phyloP scores from a whole-genome alignment of 768 basidiomycete genomes.

The Lentinula boryana region DNA sequence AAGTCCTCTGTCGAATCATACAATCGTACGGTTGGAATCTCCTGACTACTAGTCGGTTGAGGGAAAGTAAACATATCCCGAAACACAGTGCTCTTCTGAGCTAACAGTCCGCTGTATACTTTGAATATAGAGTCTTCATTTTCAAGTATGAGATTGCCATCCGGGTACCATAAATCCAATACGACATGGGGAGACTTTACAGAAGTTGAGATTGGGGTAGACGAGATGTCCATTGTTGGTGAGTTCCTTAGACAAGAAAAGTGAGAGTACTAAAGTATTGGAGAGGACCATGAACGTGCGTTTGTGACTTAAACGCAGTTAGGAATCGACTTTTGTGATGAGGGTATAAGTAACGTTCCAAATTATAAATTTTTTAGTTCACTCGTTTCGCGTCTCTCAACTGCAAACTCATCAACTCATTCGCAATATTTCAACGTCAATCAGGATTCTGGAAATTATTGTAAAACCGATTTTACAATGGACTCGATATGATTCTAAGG shows the following conservation, averaged over 20 bases:
- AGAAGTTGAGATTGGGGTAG: not conserved
- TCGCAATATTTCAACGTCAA: no score
- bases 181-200: not conserved
- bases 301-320: no score
- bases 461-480: no score
- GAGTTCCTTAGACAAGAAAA: not conserved
- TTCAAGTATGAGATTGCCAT: conserved; percentile 32
- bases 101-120: conserved; percentile 28
- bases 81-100: conserved; percentile 29
- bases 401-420: no score
- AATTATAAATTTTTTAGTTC: no score
- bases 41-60: conserved; percentile 22
- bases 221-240: not conserved
- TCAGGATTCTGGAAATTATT: no score
- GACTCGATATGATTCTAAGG: no score
- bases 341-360: no score
- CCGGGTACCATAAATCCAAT: conserved; percentile 30
- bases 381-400: no score
- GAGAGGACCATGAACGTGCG: no score
- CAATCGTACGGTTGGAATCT: conserved; percentile 23
- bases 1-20: conserved; percentile 29
- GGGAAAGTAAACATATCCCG: conserved; percentile 33
- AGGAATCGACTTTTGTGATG: no score
- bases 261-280: no score
- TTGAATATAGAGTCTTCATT: conserved; percentile 27